Evolutionary conservation across 495 filamentous ascomycete species (phyloP).

Genomic region (Talaromyces wortmannii): DNA sequence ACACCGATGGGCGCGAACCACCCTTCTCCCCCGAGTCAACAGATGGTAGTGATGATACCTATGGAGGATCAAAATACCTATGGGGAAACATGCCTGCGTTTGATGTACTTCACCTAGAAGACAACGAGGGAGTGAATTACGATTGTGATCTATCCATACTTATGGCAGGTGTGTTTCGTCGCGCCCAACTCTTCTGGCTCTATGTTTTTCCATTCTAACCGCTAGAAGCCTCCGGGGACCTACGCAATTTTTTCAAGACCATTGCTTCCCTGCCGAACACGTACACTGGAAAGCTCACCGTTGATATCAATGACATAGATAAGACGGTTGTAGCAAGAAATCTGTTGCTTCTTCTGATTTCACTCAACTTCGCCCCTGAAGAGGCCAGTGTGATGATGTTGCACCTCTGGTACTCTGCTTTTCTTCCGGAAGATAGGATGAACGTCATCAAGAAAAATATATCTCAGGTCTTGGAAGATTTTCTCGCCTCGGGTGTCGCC

Average conservation of each 20-base stretch:
- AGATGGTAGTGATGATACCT: conserved; percentile 1
- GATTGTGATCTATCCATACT: conserved; percentile 20
- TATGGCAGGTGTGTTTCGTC: conserved; percentile 26
- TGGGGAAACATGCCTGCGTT: conserved; percentile 38
- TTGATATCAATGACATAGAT: conserved; percentile 37
- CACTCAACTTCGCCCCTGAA: conserved; percentile 10
- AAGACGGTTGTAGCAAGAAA: conserved; percentile 36
- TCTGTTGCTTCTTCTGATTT: conserved; percentile 32
- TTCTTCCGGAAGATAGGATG: conserved; percentile 10
- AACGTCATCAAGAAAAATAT: conserved; percentile 9
- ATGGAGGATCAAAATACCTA: conserved; percentile 16
- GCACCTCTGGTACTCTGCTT: conserved; percentile 31
- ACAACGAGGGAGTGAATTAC: conserved; percentile 32
- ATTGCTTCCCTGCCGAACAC: conserved; percentile 19
- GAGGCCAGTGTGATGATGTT: conserved; percentile 17
- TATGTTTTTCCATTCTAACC: no score
- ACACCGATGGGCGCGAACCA: conserved; percentile 3
- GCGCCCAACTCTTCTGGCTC: no score
- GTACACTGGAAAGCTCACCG: conserved; percentile 12
- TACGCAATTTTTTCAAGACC: conserved; percentile 34
- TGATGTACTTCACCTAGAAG: conserved; percentile 30
- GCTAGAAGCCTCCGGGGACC: conserved; percentile 35
- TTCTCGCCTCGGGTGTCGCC: conserved; percentile 5
- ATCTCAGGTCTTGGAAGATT: conserved; percentile 11
- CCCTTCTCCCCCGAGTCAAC: conserved; percentile 8